Percentiles rank a stretch among this genome's conserved stretches.
phyloP scores from a whole-genome alignment of 352 stramenopile species.

The Globisporangium parvum region DNA sequence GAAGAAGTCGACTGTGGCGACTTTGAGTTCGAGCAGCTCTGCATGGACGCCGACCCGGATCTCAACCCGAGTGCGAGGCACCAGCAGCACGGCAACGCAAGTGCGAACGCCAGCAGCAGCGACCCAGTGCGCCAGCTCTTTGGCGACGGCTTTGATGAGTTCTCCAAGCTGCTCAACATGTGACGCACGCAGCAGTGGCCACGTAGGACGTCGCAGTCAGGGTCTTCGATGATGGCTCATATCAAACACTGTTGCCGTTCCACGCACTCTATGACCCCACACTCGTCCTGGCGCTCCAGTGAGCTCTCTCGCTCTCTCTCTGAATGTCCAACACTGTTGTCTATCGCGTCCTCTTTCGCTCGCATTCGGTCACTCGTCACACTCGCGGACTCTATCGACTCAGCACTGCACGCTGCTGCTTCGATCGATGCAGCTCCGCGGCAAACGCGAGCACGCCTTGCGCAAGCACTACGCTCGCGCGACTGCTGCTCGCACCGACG shows the following conservation, averaged over 20 bases:
- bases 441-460: conserved; percentile 32
- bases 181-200: background rate
- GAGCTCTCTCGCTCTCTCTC: background rate
- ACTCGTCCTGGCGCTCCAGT: too few species aligned
- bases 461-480: conserved; percentile 32
- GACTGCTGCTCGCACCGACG: conserved; percentile 14
- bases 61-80: conserved; percentile 20
- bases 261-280: too few species aligned
- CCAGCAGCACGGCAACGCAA: background rate
- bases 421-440: conserved; percentile 1
- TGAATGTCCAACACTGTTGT: background rate
- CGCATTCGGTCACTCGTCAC: background rate
- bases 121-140: conserved; percentile 32
- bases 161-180: conserved; percentile 30
- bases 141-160: conserved; percentile 37
- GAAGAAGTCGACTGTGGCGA: conserved; percentile 51
- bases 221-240: too few species aligned
- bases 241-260: too few species aligned
- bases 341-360: background rate
- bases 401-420: background rate
- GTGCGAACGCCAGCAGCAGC: background rate
- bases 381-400: conserved; percentile 1
- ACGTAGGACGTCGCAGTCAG: too few species aligned
- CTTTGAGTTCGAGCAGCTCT: conserved; percentile 78
- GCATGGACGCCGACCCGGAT: conserved; percentile 70